A percentile compares a stretch with the other conserved stretches of the same genome.
Conservation (phyloP, 108 stramenopile genomes). For the Cyclostephanos tholiformis region DNA sequence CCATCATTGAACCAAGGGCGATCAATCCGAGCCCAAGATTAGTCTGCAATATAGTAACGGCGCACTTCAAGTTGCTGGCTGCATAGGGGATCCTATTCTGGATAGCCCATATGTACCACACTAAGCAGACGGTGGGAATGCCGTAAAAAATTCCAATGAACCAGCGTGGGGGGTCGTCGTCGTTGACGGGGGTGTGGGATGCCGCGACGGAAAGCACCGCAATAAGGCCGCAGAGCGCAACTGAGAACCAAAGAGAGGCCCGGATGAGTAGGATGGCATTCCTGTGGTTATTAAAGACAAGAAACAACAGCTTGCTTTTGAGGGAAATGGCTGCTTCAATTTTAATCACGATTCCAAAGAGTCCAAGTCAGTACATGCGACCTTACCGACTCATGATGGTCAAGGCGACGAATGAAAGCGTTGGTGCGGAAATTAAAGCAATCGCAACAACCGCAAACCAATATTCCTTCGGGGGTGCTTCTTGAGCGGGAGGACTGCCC, state of each 20-base stretch:
- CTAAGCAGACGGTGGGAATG: constrained; percentile 22
- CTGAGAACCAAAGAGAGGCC: constrained; percentile 27
- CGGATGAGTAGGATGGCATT: constrained; percentile 32
- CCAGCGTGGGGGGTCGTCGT: too few relatives aligned
- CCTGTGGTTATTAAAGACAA: not conserved
- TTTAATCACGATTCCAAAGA: not conserved
- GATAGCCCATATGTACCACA: constrained; percentile 41
- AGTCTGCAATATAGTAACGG: constrained; percentile 53
- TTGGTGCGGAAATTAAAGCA: not conserved
- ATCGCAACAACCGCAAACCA: constrained; percentile 5
- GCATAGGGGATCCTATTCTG: constrained; percentile 79
- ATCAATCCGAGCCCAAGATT: constrained; percentile 62
- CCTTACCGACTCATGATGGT: constrained; percentile 6
- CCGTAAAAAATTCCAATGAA: constrained; percentile 20
- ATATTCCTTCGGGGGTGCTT: constrained; percentile 7
- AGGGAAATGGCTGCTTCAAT: not conserved
- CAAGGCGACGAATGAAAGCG: constrained; percentile 12
- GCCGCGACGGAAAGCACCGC: constrained; percentile 2
- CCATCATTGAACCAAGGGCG: constrained; percentile 40
- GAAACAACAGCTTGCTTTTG: constrained; percentile 1
- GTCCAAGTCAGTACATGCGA: not conserved
- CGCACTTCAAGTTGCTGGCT: constrained; percentile 63
- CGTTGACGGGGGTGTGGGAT: too few relatives aligned
- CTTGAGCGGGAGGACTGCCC: not conserved
- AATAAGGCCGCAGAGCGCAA: constrained; percentile 14